Conservation (phyloP, 805 yeast species). For the Spathaspora girioi region DNA sequence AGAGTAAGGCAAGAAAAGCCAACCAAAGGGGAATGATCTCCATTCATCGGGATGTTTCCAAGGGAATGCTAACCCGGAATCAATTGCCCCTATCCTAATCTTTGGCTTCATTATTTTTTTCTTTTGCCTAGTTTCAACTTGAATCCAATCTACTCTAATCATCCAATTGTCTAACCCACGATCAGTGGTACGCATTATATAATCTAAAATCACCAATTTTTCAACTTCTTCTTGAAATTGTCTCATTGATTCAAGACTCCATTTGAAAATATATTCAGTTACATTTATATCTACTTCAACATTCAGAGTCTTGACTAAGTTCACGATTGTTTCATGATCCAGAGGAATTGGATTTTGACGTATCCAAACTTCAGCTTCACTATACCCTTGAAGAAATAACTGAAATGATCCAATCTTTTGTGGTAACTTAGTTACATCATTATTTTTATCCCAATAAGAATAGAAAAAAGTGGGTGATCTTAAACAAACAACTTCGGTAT, state of each 20-base stretch:
- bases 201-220: constrained; percentile 66
- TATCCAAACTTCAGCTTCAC: constrained; percentile 60
- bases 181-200: constrained; percentile 72
- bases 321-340: constrained; percentile 8
- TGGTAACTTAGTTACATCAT: constrained; percentile 25
- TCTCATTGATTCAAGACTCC: constrained; percentile 48
- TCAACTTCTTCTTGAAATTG: constrained; percentile 63
- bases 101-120: constrained; percentile 24
- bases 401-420: constrained; percentile 67
- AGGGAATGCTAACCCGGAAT: constrained; percentile 71
- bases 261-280: constrained; percentile 32
- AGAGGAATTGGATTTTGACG: constrained; percentile 52
- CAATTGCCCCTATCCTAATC: constrained; percentile 65
- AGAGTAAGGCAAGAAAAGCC: constrained; percentile 64
- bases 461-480: constrained; percentile 51
- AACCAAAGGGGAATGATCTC: constrained; percentile 76
- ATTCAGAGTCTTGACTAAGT: constrained; percentile 18
- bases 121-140: constrained; percentile 10
- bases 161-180: constrained; percentile 77
- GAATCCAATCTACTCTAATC: constrained; percentile 52
- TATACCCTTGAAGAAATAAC: constrained; percentile 54
- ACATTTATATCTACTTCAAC: constrained; percentile 9
- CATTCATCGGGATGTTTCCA: constrained; percentile 84
- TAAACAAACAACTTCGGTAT: constrained; percentile 54
- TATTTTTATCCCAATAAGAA: constrained; percentile 40